Base-by-base conservation (phyloP, 2,329 filamentous ascomycete genomes). In the Colletotrichum melonis region DNA sequence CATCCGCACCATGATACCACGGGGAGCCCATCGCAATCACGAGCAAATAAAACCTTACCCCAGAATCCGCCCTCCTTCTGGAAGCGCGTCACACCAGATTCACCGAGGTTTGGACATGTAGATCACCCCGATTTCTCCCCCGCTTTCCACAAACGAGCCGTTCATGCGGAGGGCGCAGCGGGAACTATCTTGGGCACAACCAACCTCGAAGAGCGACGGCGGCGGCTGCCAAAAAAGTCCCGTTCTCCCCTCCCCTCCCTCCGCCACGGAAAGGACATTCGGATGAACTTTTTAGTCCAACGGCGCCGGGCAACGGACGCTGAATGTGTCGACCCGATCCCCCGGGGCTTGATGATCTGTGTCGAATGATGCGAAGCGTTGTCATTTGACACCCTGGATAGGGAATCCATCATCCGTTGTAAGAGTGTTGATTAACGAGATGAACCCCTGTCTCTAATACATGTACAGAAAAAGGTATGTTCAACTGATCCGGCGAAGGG, bases 241-340 rank as follows among this genome's bases (percentile, higher is more conserved):
- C 32, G 32, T 4, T 32, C 30, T 32, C 4, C 32, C 35, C 46
- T 22, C 46, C 30, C 24, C 52, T 24, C 58, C 54, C 54, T 35
- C 32, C 11, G 32, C 11, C 32, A 35, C 4, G 32, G 38, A 26
- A 16, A 63, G 60, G 60, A 32, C 60, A 54, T 62, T 56, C 67
- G 70, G 70, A 59, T 26, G 60, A 66, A 65, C 49, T 9, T 66
- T 60, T 60, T 49, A 49, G 19, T 9, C 67, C 70, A 70, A 70
- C 67, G 60, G 70, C 32, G 28, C 5, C 52, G 14, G 35, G 19
- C 11, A 7, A 24, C 24, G 59, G 19, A 16, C 4, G 6, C 58
- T 24, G 30, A 26, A n/a, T 42, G 14, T 19, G 14, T 16, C 38
- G n/a, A 11, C n/a, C 19, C 52, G 14, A 12, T 5, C 11, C 26